These are phyloP conservation scores for Phaeosphaeria sp. DNA, from an alignment of 2,329 filamentous ascomycete genomes.

Conservation along the genomic window DNA sequence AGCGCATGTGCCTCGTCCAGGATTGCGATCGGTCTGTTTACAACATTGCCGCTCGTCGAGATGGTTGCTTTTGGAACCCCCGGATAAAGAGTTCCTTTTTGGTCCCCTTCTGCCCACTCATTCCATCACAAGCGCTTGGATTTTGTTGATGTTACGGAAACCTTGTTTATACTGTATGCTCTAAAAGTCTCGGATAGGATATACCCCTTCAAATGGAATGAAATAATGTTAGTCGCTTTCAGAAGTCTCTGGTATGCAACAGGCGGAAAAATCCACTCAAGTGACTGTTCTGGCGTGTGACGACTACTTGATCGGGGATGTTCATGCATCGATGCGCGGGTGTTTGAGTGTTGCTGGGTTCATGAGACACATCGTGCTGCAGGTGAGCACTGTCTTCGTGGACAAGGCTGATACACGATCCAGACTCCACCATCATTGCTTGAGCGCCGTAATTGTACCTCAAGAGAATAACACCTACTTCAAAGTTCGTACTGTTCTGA, in stretches of 20 bases:
- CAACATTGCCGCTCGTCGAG: too few species aligned
- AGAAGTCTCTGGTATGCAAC: neutral
- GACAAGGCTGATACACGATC: neutral
- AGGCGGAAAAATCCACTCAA: neutral
- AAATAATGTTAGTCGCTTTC: neutral
- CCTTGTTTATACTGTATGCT: neutral
- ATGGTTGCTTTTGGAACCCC: neutral
- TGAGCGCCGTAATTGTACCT: too few species aligned
- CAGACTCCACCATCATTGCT: neutral
- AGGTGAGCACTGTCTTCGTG: neutral
- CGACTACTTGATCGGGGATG: neutral
- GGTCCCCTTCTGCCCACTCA: neutral
- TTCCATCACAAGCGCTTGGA: neutral
- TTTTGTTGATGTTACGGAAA: neutral
- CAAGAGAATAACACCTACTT: too few species aligned
- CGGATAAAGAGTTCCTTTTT: neutral
- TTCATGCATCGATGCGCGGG: neutral
- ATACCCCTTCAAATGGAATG: neutral
- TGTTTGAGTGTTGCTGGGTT: neutral
- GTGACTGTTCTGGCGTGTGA: neutral
- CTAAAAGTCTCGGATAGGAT: neutral
- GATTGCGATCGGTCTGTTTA: too few species aligned
- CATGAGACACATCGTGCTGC: neutral
- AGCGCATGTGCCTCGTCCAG: too few species aligned
- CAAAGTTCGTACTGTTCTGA: too few species aligned